Evolutionary conservation across 2,329 filamentous ascomycete species (phyloP).

Genomic region (Elsinoe perseae): DNA sequence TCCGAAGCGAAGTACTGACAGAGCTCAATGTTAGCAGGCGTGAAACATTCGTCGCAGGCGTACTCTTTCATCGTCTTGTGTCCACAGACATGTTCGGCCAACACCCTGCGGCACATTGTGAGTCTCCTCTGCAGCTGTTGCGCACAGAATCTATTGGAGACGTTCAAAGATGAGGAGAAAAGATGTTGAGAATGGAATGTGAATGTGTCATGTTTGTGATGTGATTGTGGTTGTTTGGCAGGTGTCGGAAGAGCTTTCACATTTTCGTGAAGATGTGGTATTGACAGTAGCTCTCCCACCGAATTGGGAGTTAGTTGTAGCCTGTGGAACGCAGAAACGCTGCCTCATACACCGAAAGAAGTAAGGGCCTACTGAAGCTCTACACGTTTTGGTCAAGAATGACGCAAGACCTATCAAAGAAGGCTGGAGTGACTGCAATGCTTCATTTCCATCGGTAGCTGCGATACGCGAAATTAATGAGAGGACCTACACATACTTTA

Average conservation of each 20-base stretch:
- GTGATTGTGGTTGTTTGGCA: not conserved
- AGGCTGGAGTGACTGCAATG: too few species aligned
- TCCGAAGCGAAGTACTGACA: not conserved
- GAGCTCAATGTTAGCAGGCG: not conserved
- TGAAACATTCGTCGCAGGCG: not conserved
- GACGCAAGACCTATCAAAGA: too few species aligned
- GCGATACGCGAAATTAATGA: too few species aligned
- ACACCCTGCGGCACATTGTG: not conserved
- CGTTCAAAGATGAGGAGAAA: not conserved
- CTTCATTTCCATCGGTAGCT: too few species aligned
- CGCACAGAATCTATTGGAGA: not conserved
- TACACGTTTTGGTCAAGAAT: not conserved
- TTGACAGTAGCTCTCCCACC: not conserved
- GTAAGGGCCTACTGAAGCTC: not conserved
- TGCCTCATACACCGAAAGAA: not conserved
- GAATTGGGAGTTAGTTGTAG: not conserved
- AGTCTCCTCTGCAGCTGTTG: not conserved
- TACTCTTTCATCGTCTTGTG: not conserved
- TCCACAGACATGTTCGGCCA: not conserved
- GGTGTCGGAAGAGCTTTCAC: not conserved
- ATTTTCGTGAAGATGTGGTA: not conserved
- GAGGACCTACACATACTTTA: too few species aligned
- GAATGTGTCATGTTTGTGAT: not conserved
- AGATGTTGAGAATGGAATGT: not conserved
- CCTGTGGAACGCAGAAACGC: not conserved